Percentiles rank a stretch among this genome's conserved stretches.
These are phyloP conservation scores for Globisporangium middletonii DNA, from an alignment of 352 stramenopile genomes.

Conservation along the genomic window DNA sequence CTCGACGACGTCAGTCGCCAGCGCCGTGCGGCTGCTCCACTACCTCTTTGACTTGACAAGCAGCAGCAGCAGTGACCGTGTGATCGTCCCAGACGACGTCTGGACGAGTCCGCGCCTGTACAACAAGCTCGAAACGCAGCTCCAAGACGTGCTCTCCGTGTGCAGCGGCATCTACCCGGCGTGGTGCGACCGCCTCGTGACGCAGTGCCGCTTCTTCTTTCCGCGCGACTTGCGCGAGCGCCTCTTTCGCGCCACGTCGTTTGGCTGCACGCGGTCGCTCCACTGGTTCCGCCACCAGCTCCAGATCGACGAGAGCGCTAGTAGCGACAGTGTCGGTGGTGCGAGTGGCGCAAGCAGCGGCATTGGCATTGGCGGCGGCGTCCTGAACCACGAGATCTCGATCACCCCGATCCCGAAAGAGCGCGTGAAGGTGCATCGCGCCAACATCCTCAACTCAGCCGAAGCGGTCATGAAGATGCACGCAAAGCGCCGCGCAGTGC, in stretches of 20 bases:
- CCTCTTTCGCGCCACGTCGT: conserved; percentile 70
- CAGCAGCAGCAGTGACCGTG: conserved; percentile 3
- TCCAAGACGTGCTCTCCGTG: conserved; percentile 79
- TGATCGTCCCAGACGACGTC: conserved; percentile 30
- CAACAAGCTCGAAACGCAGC: conserved; percentile 73
- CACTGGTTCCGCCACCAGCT: conserved; percentile 77
- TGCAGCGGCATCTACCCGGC: conserved; percentile 77
- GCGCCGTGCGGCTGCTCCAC: conserved; percentile 44
- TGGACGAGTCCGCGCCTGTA: conserved; percentile 72
- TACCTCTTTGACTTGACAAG: conserved; percentile 53
- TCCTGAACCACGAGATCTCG: conserved; percentile 75
- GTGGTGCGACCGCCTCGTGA: conserved; percentile 74
- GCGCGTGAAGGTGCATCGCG: conserved; percentile 75
- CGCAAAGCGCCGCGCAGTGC: conserved; percentile 69
- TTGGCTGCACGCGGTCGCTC: conserved; percentile 72
- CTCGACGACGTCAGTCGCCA: conserved; percentile 18
- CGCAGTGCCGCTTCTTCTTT: conserved; percentile 81
- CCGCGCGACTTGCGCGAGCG: conserved; percentile 60
- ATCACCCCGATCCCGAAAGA: conserved; percentile 84
- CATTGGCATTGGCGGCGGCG: conserved; percentile 26
- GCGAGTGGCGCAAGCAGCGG: conserved; percentile 1
- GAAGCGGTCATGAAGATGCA: conserved; percentile 86
- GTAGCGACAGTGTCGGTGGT: conserved; percentile 11
- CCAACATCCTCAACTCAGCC: conserved; percentile 67
- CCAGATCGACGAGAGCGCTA: conserved; percentile 41